Percentiles rank a stretch among this genome's conserved stretches.
These are phyloP conservation scores for Rhinocladiella similis DNA, from an alignment of 2,329 filamentous ascomycete species.

Conservation along the genomic window DNA sequence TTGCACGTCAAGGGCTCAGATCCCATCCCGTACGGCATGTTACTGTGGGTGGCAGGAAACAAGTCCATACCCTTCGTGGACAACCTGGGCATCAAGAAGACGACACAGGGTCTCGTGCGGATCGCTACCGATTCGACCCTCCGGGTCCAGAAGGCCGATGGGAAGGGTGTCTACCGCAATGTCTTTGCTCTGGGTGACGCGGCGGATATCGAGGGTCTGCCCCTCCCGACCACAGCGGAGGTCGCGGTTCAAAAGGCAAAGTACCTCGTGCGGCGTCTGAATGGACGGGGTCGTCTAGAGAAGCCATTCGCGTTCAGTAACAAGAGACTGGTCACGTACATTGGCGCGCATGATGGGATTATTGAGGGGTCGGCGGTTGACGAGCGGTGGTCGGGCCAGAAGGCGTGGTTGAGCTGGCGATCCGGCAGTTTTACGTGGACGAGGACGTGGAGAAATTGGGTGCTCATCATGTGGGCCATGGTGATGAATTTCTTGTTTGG, in stretches of 20 bases:
- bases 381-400: constrained; percentile 38
- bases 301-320: constrained; percentile 40
- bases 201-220: constrained; percentile 23
- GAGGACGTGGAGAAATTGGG: constrained; percentile 34
- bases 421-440: constrained; percentile 38
- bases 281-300: not conserved
- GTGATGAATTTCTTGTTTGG: constrained; percentile 34
- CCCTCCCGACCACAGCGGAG: constrained; percentile 24
- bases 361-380: constrained; percentile 35
- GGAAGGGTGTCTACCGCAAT: constrained; percentile 17
- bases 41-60: constrained; percentile 42
- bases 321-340: constrained; percentile 40
- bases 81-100: constrained; percentile 34
- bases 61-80: constrained; percentile 35
- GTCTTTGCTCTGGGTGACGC: constrained; percentile 33
- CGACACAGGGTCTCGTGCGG: constrained; percentile 34
- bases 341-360: constrained; percentile 43
- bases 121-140: constrained; percentile 38
- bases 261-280: constrained; percentile 20
- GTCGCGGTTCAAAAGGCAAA: constrained; percentile 25
- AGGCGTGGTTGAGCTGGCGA: constrained; percentile 46
- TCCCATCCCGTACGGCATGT: constrained; percentile 36
- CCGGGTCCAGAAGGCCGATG: constrained; percentile 20
- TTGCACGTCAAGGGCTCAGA: constrained; percentile 38
- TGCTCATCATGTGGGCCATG: constrained; percentile 37